Evolutionary conservation across 805 yeast species (phyloP).

Genomic region (Nakazawaea anatomiae): DNA sequence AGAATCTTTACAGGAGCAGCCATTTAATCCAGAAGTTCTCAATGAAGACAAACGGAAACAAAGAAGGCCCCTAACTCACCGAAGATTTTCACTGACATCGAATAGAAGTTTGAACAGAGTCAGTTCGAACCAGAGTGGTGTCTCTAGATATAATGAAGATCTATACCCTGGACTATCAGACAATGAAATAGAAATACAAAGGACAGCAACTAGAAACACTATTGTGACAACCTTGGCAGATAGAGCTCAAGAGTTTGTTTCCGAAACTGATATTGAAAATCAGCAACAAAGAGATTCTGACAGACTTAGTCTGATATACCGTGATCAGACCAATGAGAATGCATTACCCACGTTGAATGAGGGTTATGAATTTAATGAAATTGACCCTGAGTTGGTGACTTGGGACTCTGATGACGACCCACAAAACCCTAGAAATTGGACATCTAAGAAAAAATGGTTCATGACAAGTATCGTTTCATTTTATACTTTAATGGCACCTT

Average conservation of each 20-base stretch:
- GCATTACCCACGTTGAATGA: constrained; percentile 28
- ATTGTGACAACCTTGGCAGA: constrained; percentile 31
- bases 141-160: constrained; percentile 5
- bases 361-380: constrained; percentile 46
- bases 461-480: constrained; percentile 42
- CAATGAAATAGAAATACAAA: constrained; percentile 29
- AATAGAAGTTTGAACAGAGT: background rate
- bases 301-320: background rate
- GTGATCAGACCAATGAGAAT: constrained; percentile 3
- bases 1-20: background rate
- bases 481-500: constrained; percentile 55
- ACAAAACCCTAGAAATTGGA: constrained; percentile 62
- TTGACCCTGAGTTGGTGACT: constrained; percentile 63
- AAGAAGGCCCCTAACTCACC: background rate
- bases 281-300: background rate
- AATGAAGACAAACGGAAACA: background rate
- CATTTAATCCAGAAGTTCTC: background rate
- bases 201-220: constrained; percentile 39
- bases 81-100: constrained; percentile 1
- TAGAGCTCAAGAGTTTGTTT: constrained; percentile 18
- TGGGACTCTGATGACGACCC: constrained; percentile 65
- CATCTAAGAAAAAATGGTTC: constrained; percentile 30
- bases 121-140: background rate
- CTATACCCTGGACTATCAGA: constrained; percentile 22
- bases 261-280: constrained; percentile 1